Base-by-base conservation (phyloP, 345 rosid species). In the Salix brachista region DNA sequence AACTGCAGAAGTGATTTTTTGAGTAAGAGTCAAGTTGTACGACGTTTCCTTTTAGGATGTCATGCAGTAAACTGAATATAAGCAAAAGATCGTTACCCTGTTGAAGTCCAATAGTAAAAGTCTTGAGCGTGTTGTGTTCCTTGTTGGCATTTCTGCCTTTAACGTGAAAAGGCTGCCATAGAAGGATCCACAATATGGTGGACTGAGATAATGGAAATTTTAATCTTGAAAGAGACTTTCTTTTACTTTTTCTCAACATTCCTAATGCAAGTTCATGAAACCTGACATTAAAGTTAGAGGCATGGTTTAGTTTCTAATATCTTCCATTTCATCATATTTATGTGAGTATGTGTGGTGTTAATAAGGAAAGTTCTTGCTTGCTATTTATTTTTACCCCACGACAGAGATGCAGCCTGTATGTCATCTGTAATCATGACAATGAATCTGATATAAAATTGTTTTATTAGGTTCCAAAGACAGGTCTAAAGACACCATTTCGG, bases 401-500 rank as follows among this genome's bases (percentile, higher is more conserved):
- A 76, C 32, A 46, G 37, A 65, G 75, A 37, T 58, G 37, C 46
- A 67, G 66, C 72, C 67, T 18, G 18, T 68, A 25, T 64, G 46
- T 73, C 23, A 46, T 48, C 21, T 41, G 25, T 72, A 60, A 37
- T 73, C n/a, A 60, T 56, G 60, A 72, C 26, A 12, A 39, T 44
- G 77, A 69, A 30, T 83, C 78, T 83, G 71, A 86, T 67, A 26
- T 66, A 16, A 26, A 44, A 52, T 79, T 65, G 72, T 44, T 82
- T 80, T 77, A 17, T 62, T 75, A 96, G 99, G 99, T 94, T 74
- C 97, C 98, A 70, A 87, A 75, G 74, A 87, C 89, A 54, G 99
- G 97, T 72, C 78, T 96, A 41, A 91, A 86, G 87, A 92, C 99
- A 9, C 97, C 98, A 25, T 96, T 95, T 76, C 90, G 97, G 71